A percentile compares a stretch with the other conserved stretches of the same genome.
Conservation (phyloP, 495 filamentous ascomycete genomes). For the Astrothelium macrocarpum region DNA sequence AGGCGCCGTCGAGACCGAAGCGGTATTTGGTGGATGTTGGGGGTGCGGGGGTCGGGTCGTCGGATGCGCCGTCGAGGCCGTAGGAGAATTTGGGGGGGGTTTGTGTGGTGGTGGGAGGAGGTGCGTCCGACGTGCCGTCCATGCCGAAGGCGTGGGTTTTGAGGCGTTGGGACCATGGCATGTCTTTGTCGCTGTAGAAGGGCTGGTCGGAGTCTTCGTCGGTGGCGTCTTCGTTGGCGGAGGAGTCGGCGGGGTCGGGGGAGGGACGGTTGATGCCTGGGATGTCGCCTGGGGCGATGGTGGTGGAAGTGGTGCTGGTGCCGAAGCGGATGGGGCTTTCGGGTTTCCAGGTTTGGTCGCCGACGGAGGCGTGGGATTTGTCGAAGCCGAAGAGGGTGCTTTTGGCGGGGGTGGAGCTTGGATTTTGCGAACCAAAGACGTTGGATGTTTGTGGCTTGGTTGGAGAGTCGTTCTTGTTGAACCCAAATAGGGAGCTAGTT, state of each 20-base stretch:
- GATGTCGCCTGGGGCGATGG: not conserved
- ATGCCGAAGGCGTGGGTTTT: constrained; percentile 4
- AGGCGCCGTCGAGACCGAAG: too few species aligned
- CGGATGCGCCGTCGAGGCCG: not conserved
- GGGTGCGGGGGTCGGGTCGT: constrained; percentile 10
- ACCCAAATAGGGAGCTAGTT: not conserved
- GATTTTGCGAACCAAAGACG: too few species aligned
- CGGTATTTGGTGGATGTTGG: too few species aligned
- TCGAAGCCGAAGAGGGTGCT: constrained; percentile 8
- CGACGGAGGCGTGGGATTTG: constrained; percentile 2
- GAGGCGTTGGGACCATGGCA: constrained; percentile 11
- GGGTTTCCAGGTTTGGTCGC: constrained; percentile 18
- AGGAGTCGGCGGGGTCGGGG: not conserved
- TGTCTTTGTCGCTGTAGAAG: too few species aligned
- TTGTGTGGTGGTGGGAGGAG: constrained; percentile 1
- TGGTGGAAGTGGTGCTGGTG: constrained; percentile 9
- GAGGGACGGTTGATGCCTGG: not conserved
- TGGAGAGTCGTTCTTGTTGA: not conserved
- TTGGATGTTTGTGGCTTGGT: not conserved
- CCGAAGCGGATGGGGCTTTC: constrained; percentile 24
- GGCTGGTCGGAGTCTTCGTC: too few species aligned
- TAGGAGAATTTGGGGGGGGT: not conserved
- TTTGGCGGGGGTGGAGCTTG: not conserved
- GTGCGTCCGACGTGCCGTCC: not conserved
- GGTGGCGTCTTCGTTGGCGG: constrained; percentile 14